A percentile compares a stretch with the other conserved stretches of the same genome.
phyloP scores from a whole-genome alignment of 768 basidiomycete species.

The Hypholoma sublateritium region DNA sequence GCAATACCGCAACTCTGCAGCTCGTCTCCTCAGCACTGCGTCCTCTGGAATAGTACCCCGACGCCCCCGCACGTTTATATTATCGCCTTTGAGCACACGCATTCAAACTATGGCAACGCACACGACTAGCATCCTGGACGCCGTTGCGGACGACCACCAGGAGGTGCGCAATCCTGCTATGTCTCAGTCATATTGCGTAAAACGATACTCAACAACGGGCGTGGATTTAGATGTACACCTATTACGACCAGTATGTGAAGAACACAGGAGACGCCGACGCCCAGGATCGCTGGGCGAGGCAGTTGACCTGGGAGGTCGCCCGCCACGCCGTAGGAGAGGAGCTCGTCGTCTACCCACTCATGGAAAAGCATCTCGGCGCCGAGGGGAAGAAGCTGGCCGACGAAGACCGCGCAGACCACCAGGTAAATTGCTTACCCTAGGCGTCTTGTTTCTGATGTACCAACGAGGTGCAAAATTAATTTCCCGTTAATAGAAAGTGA shows the following conservation, averaged over 20 bases:
- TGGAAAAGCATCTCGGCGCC: slow-evolving; percentile 55
- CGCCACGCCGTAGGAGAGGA: slow-evolving; percentile 64
- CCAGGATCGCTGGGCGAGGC: slow-evolving; percentile 53
- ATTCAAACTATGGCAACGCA: slow-evolving; percentile 5
- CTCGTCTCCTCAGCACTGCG: too few species aligned
- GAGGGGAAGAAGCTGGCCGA: slow-evolving; percentile 51
- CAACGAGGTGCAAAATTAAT: background rate
- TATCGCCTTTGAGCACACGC: too few species aligned
- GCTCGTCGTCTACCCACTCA: slow-evolving; percentile 61
- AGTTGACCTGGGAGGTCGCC: slow-evolving; percentile 61
- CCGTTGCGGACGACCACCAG: slow-evolving; percentile 20
- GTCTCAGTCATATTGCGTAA: background rate
- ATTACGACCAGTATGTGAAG: slow-evolving; percentile 48
- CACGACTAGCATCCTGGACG: slow-evolving; percentile 12
- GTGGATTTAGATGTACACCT: slow-evolving; percentile 50
- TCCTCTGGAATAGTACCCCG: too few species aligned
- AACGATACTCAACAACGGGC: too few species aligned
- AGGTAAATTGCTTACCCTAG: slow-evolving; percentile 29
- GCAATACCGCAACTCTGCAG: too few species aligned
- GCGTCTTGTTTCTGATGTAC: background rate
- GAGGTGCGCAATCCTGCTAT: slow-evolving; percentile 17
- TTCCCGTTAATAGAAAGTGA: slow-evolving; percentile 25
- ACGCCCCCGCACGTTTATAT: too few species aligned
- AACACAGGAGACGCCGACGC: slow-evolving; percentile 42
- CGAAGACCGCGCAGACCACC: slow-evolving; percentile 57